These are phyloP conservation scores for Aspergillus candidus DNA, from an alignment of 2,329 filamentous ascomycete genomes.

Conservation along the genomic window DNA sequence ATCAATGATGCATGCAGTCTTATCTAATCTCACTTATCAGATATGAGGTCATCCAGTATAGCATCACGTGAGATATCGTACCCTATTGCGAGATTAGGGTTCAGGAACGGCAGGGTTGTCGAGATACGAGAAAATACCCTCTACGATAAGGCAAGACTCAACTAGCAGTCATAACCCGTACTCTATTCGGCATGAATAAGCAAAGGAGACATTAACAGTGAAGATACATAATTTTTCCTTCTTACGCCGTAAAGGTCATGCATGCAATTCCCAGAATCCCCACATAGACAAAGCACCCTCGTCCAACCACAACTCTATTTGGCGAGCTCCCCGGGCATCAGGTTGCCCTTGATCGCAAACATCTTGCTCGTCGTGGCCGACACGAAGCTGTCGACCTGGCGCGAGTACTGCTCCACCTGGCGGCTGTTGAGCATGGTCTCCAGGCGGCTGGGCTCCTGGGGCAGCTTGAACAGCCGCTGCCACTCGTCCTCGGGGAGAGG, in stretches of 20 bases:
- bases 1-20: not conserved
- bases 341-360: conserved; percentile 80
- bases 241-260: conserved; percentile 41
- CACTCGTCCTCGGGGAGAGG: conserved; percentile 94
- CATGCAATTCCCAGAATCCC: conserved; percentile 34
- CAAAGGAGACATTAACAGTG: conserved; percentile 35
- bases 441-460: conserved; percentile 83
- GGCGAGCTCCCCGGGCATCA: conserved; percentile 51
- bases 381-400: conserved; percentile 94
- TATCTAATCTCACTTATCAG: conserved; percentile 6
- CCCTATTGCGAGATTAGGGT: conserved; percentile 4
- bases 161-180: conserved; percentile 16
- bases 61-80: conserved; percentile 2
- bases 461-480: conserved; percentile 96
- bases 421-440: conserved; percentile 92
- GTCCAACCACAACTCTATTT: conserved; percentile 25
- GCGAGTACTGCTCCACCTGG: conserved; percentile 96
- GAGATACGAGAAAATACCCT: not conserved
- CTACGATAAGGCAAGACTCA: conserved; percentile 5
- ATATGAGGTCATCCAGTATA: conserved; percentile 1
- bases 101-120: not conserved
- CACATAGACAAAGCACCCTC: conserved; percentile 20
- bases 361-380: conserved; percentile 91
- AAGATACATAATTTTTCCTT: conserved; percentile 36
- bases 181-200: conserved; percentile 28